Base-by-base conservation (phyloP, 2,329 filamentous ascomycete species). In the Bimuria novae-zelandiae region DNA sequence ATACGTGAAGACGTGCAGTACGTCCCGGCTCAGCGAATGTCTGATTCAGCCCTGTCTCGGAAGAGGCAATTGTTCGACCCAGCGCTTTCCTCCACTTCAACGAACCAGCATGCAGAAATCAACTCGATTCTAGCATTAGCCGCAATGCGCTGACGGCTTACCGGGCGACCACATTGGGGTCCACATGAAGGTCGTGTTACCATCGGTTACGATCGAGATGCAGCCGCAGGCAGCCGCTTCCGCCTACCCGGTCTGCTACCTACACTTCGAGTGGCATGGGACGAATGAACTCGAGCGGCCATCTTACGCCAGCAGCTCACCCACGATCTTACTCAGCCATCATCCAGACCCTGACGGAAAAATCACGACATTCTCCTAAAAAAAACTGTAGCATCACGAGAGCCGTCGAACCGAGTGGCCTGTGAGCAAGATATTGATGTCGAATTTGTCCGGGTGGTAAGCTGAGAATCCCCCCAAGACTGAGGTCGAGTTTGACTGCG, bases 261-360 rank as follows among this genome's bases (percentile, higher is more conserved):
- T 12, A 23, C 25, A 22, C 23, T 36, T 23, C 19, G 5, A 16
- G 12, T 25, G 3, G 14, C 17, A 35, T 25, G 12, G 5, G 17
- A n/a, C 16, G 35, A 41, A 42, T 33, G 39, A 49, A n/a, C n/a
- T n/a, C n/a, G 16, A 14, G 32, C 12, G 14, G 22, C 10, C 14
- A 22, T 50, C 37, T 50, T 33, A 50, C 47, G 47, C 47, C 47
- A 50, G 47, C 47, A 42, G 30, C 25, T 42, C 27, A 35, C 19
- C 25, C 30, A 22, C 29, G 30, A 36, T 35, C 22, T 41, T 41
- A 43, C 47, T 50, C 47, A 50, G 47, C 47, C 47, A 32, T 41
- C 46, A 32, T 42, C 19, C 30, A 16, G 29, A 32, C 25, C 36
- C 30, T 30, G 35, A 30, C 23, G 17, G 35, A n/a, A 25, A 43